Evolutionary conservation across 441 rosid genomes (phyloP), one percentile per base, ranked within the genome.

Genomic region (Dalechampia spathulata): DNA sequence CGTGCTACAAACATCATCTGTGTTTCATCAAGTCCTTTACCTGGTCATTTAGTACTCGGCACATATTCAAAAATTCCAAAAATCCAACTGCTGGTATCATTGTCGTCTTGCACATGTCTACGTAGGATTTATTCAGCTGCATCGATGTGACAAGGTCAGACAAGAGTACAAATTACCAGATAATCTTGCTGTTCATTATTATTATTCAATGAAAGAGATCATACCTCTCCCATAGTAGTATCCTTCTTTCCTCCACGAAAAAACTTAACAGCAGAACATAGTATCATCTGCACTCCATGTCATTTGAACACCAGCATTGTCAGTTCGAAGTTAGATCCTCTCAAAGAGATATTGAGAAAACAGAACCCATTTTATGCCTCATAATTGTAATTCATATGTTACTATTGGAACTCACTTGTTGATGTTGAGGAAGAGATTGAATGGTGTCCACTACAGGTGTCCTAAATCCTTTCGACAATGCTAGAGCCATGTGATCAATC

Each of bases 341-440:
- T n/a, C 58, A 37, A 36, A 50, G 30, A 16, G 16, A 5, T 19
- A 8, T 4, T 3, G 28, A 3, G 4, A 13, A 49, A 36, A 19
- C 0, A 3, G 12, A 30, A 46, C 15, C 1, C 0, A 22, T 4
- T 14, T 28, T 32, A 40, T 27, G 22, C 12, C 27, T 5, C 16
- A 19, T 22, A 14, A 28, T 22, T 13, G 26, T 10, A 43, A 41
- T 16, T 44, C 20, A 13, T 25, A 15, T 23, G 36, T 28, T 42
- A 25, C 39, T 54, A 23, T 19, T 27, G 6, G 15, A 68, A 72
- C 76, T 72, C 75, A 92, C 99, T 76, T 89, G 97, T 59, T 92
- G 97, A 67, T 92, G 97, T 69, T 89, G 97, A 51, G 99, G 97
- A 76, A 93, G 96, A 55, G 90, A 80, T 64, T 82, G 87, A 45